These are phyloP conservation scores for Ziziphus jujuba DNA, from an alignment of 306 rosid species.

Conservation along the genomic window DNA sequence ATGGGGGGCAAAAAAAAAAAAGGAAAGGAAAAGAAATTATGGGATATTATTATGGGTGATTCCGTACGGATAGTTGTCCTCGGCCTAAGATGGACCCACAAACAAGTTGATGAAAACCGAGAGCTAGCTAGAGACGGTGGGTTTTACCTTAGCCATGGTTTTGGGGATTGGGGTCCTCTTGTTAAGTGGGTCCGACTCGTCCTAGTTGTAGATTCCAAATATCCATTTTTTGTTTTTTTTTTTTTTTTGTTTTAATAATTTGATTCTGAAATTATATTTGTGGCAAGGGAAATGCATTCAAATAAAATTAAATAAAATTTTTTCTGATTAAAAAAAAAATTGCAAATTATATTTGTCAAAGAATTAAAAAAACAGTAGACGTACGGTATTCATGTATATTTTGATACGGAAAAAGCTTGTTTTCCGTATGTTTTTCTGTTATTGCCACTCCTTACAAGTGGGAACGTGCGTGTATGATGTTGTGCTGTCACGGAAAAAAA, in stretches of 20 bases:
- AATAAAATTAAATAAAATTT: conserved; percentile 12
- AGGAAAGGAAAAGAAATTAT: no score
- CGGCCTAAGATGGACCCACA: conserved; percentile 30
- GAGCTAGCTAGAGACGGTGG: conserved; percentile 44
- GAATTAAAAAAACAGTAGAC: background rate
- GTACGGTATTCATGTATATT: conserved; percentile 29
- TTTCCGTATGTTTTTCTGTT: conserved; percentile 6
- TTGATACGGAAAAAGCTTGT: conserved; percentile 30
- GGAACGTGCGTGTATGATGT: conserved; percentile 28
- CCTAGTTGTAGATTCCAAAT: background rate
- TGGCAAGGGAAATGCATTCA: background rate
- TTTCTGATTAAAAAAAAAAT: background rate
- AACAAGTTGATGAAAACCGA: conserved; percentile 42
- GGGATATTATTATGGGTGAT: background rate
- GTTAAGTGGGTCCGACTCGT: conserved; percentile 7
- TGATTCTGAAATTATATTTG: no score
- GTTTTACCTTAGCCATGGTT: background rate
- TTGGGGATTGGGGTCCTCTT: background rate
- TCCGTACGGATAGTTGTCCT: conserved; percentile 58
- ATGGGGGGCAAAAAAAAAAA: background rate
- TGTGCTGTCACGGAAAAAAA: background rate
- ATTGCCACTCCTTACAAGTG: conserved; percentile 36
- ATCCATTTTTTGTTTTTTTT: background rate
- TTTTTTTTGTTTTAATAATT: background rate
- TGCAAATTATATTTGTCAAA: background rate